A percentile compares a stretch with the other conserved stretches of the same genome.
phyloP scores from a whole-genome alignment of 1,284 basidiomycete genomes.

The Leccinum subrobustum region DNA sequence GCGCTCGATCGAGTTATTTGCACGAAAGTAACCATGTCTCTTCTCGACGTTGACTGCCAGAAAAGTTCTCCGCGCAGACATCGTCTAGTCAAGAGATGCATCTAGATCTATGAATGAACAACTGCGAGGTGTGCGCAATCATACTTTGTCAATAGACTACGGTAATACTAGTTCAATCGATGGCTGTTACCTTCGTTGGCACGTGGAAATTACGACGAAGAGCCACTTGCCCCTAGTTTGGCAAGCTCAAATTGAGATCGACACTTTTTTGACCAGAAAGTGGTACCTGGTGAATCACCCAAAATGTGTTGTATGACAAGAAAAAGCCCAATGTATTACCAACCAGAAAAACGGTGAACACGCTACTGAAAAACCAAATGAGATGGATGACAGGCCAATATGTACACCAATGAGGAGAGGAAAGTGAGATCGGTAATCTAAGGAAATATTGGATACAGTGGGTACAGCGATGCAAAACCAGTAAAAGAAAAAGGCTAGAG shows the following conservation, averaged over 20 bases:
- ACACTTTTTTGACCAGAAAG: not conserved
- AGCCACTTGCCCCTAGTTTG: not conserved
- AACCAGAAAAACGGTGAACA: slow-evolving; percentile 1
- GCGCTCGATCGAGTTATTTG: not conserved
- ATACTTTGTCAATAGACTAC: not conserved
- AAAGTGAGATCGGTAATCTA: slow-evolving; percentile 1
- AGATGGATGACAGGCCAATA: slow-evolving; percentile 1
- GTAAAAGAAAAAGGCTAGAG: slow-evolving; percentile 3
- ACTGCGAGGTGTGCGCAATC: not conserved
- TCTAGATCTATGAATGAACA: not conserved
- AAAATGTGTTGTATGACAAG: not conserved
- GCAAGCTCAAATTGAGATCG: slow-evolving; percentile 3
- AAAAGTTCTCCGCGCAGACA: not conserved
- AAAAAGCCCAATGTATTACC: slow-evolving; percentile 8
- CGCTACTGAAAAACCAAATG: slow-evolving; percentile 2
- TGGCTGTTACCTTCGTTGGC: slow-evolving; percentile 6
- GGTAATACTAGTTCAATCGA: not conserved
- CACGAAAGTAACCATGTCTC: not conserved
- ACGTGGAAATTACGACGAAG: slow-evolving; percentile 16
- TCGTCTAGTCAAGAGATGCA: not conserved
- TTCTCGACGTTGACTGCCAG: not conserved
- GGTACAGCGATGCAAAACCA: slow-evolving; percentile 8
- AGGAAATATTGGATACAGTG: not conserved
- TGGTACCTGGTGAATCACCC: not conserved
- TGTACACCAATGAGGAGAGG: slow-evolving; percentile 3